Base-by-base conservation (phyloP, 2,329 filamentous ascomycete genomes). In the Alternaria sp. region DNA sequence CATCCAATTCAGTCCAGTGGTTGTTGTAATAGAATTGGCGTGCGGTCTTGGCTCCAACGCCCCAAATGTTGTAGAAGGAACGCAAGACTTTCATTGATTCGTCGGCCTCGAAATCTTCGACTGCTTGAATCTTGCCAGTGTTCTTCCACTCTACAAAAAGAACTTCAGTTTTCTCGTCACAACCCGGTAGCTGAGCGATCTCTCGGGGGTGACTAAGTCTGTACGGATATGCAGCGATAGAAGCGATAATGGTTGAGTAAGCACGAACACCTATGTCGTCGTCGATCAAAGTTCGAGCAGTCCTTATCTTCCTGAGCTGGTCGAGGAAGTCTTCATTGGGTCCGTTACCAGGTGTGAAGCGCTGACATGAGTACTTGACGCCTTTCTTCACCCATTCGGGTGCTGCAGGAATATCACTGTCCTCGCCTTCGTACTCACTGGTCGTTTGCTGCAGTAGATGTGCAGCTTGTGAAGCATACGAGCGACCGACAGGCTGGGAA, bases 11-110 rank as follows among this genome's bases (percentile, higher is more conserved):
- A 63, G 88, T 86, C 92, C 93, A 97, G 26, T 92, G 84, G 65
- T 88, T 89, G 15, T 88, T 86, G 71, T 86, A 88, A 78, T 94
- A 96, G 72, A 97, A 97, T 1, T 94, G 88, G 15, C 90, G 85
- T 0, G 95, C 94, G 0, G 91, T 96, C 12, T 88, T 89, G 3
- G 91, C 90, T 0, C 92, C 95, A 0, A 97, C 93, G n/a, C 94
- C 95, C 92, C 93, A 97, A 61, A 97, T 96, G 5, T 91, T 85
- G 80, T 92, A 92, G 79, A 98, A 97, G 0, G 86, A 78, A 47
- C 87, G 84, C 4, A 97, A 80, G 1, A 89, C 84, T 20, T 84
- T 84, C 61, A 96, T 84, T 61, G 85, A 87, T 12, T 87, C 83
- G 69, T 97, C 89, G 1, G 82, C 80, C 55, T 90, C 86, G 2